Evolutionary conservation across 345 rosid genomes (phyloP).

Genomic region (Eucalyptus pauciflora): DNA sequence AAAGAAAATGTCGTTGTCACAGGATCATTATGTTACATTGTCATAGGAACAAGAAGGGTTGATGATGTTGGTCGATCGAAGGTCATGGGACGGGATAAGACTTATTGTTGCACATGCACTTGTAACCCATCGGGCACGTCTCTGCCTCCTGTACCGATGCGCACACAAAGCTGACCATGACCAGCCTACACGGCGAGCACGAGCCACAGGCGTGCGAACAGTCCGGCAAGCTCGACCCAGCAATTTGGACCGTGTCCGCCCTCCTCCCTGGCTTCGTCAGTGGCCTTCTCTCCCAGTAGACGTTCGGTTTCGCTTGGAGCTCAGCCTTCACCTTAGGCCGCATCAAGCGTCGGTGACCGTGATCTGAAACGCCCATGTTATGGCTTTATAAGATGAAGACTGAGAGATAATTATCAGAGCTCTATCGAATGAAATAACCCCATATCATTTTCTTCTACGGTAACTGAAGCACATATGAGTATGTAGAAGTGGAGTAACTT

Average conservation of each 20-base stretch:
- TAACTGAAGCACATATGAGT: background rate
- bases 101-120: conserved; percentile 85
- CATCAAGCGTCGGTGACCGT: conserved; percentile 8
- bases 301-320: background rate
- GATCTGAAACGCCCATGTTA: background rate
- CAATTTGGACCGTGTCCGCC: conserved; percentile 53
- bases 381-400: background rate
- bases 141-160: conserved; percentile 81
- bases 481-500: background rate
- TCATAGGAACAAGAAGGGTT: background rate
- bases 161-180: conserved; percentile 89
- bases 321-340: background rate
- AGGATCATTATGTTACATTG: background rate
- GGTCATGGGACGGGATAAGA: conserved; percentile 78
- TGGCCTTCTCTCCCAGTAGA: conserved; percentile 1
- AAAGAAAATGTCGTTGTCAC: background rate
- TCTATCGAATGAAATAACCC: background rate
- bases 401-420: background rate
- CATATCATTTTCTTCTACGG: background rate
- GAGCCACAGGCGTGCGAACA: conserved; percentile 95
- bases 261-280: conserved; percentile 17
- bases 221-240: conserved; percentile 82
- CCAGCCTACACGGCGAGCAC: conserved; percentile 79
- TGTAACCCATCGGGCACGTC: conserved; percentile 95
- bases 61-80: background rate